Base-by-base conservation (phyloP, 306 rosid genomes). In the Lablab purpureus region DNA sequence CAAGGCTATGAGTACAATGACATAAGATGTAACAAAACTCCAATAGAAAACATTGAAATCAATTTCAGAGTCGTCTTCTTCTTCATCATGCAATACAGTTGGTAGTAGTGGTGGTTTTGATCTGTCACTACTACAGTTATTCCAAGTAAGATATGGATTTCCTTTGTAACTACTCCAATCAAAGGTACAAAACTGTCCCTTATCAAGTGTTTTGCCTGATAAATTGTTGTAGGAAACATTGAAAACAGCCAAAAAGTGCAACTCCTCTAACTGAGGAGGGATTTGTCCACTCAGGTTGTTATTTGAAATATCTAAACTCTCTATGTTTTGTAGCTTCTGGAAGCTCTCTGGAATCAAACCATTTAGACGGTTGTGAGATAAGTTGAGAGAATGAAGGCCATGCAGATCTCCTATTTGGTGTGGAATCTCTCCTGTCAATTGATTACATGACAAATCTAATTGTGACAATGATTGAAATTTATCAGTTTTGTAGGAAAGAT, bases 361-460 rank as follows among this genome's bases (percentile, higher is more conserved):
- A 15, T 0, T n/a, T 6, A 83, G 18, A 7, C 45, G 43, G 17
- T 83, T 83, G 5, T 83, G 69, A 10, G 86, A 83, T 3, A 83
- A 67, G 28, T 83, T 83, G 19, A 78, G 47, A 0, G 83, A 25
- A 73, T 0, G 28, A 7, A 83, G 78, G 10, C 0, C 3, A 4
- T 0, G 8, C 7, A 73, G 4, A 12, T 78, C 2, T 7, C 83
- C 86, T 40, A 83, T 3, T 3, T 77, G 40, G 0, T 0, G 14
- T 19, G 83, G 83, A 18, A 83, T 77, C 10, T 62, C n/a, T 41
- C 86, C 80, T 3, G 21, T 50, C 4, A 77, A 15, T 5, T 40
- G 23, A 37, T 83, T 77, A 25, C 37, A 18, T n/a, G 80, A 77
- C n/a, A 83, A 43, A 83, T 83, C 86, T n/a, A 83, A 37, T 21